Evolutionary conservation across 2,329 filamentous ascomycete genomes (phyloP), one percentile per base, ranked within the genome.

Genomic region (Coniosporium tulheliwenetii): DNA sequence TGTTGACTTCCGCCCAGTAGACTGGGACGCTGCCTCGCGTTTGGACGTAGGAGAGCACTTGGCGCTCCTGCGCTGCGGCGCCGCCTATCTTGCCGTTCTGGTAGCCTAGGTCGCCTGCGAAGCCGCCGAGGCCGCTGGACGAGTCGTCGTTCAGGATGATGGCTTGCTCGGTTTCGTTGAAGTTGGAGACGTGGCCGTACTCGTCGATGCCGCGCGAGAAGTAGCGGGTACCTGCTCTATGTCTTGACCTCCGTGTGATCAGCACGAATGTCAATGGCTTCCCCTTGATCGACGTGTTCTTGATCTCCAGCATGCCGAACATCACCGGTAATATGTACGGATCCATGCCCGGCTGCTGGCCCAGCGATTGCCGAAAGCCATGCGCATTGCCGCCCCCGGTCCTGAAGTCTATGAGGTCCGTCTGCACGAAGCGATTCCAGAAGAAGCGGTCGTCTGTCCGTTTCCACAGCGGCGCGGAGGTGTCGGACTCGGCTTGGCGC

Each of bases 161-260:
- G 30, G 91, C 70, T 58, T 98, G 91, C 58, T 98, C 91, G 0
- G 91, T 96, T 68, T 98, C 91, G 57, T 98, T 98, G 71, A 89
- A 98, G 60, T 98, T 98, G 48, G 91, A 85, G n/a, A 91, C 91
- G 58, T 96, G 78, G 16, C 91, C 91, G 45, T 91, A 71, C 48
- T 94, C 87, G 55, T 98, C 89, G 37, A 96, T 77, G 39, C 91
- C 91, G 48, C 91, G 79, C 2, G 91, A 93, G 58, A 98, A 91
- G 64, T 95, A 96, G 56, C 93, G 73, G 12, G 91, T 96, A 36
- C 91, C 91, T 31, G 80, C 87, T 46, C 89, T 77, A 60, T 91
- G 79, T 49, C 93, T 75, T 15, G 87, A 94, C 51, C 91, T 77
- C 46, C 91, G 75, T 19, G 89, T 93, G 52, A 96, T 89, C 39